phyloP scores from a whole-genome alignment of 352 stramenopile species.

The Elongisporangium anandrum region DNA sequence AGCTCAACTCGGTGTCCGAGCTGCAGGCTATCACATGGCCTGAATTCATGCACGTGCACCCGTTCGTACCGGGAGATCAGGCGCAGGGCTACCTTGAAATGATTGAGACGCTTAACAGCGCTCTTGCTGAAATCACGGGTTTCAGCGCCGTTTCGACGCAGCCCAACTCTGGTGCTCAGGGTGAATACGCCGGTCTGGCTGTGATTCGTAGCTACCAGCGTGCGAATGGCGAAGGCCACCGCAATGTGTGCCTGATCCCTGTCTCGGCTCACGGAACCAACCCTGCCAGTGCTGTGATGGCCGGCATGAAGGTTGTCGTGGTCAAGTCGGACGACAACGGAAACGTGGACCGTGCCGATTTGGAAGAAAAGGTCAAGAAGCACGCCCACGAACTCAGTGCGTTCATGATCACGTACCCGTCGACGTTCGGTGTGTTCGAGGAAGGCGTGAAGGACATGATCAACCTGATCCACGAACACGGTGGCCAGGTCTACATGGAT shows the following conservation, averaged over 20 bases:
- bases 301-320: slow-evolving; percentile 97
- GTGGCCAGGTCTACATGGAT: slow-evolving; percentile 99
- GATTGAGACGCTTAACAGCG: slow-evolving; percentile 95
- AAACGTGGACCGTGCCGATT: slow-evolving; percentile 95
- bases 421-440: slow-evolving; percentile 99
- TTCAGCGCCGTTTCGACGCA: slow-evolving; percentile 97
- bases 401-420: slow-evolving; percentile 99
- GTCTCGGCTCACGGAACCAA: slow-evolving; percentile 99
- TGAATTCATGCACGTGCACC: slow-evolving; percentile 97
- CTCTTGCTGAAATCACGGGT: slow-evolving; percentile 97
- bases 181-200: slow-evolving; percentile 97
- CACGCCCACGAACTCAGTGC: slow-evolving; percentile 95
- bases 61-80: slow-evolving; percentile 95
- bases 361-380: slow-evolving; percentile 94
- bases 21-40: slow-evolving; percentile 97
- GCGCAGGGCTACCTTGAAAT: slow-evolving; percentile 96
- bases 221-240: slow-evolving; percentile 88
- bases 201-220: slow-evolving; percentile 96
- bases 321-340: slow-evolving; percentile 96
- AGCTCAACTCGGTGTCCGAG: slow-evolving; percentile 97
- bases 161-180: slow-evolving; percentile 97
- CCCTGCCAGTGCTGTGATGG: slow-evolving; percentile 96
- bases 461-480: slow-evolving; percentile 93
- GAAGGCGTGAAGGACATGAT: slow-evolving; percentile 97
- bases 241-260: slow-evolving; percentile 98